Percentiles rank a stretch among this genome's conserved stretches.
Evolutionary conservation across 176 grass and related monocot species (phyloP).

Genomic region (Oryza glaberrima): DNA sequence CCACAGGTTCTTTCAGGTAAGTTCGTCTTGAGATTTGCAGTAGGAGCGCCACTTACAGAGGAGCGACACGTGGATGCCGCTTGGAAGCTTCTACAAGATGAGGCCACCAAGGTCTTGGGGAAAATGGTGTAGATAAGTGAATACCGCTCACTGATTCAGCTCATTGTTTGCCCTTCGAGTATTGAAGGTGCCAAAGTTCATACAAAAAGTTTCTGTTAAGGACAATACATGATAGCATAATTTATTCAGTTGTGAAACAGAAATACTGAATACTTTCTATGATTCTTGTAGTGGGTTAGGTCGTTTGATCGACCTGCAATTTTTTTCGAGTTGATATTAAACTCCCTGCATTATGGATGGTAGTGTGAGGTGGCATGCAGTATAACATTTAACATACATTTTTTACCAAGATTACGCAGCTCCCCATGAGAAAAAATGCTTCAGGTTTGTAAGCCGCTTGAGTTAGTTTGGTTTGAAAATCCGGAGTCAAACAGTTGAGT

Average conservation of each 20-base stretch:
- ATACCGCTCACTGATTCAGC: neutral
- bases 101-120: slow-evolving; percentile 46
- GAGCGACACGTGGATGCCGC: slow-evolving; percentile 51
- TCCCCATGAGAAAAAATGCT: no score
- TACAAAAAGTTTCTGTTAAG: neutral
- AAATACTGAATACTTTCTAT: neutral
- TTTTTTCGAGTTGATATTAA: neutral
- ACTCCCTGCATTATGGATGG: neutral
- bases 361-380: neutral
- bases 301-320: neutral
- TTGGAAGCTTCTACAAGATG: slow-evolving; percentile 73
- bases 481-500: no score
- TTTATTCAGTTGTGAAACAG: neutral
- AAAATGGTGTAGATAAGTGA: slow-evolving; percentile 11
- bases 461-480: no score
- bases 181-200: neutral
- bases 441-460: no score
- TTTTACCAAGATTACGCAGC: neutral
- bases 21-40: slow-evolving; percentile 61
- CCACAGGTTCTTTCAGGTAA: slow-evolving; percentile 66
- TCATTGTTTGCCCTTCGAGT: neutral
- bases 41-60: slow-evolving; percentile 69
- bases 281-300: neutral
- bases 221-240: neutral
- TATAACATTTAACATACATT: neutral